Evolutionary conservation across 345 rosid genomes (phyloP).

Genomic region (Viola odorata): DNA sequence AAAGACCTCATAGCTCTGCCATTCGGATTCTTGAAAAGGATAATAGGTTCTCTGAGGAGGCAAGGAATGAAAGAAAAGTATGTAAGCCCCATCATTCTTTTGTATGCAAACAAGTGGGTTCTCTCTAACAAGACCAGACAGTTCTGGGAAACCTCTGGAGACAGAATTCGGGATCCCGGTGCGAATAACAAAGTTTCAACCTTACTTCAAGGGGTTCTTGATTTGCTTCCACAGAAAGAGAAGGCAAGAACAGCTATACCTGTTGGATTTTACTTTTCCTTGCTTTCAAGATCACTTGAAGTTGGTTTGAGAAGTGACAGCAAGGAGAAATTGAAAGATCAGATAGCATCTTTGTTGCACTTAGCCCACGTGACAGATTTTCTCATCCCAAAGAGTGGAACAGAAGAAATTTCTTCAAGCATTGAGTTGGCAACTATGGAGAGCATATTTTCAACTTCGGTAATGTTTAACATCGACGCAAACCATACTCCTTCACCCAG

Average conservation of each 20-base stretch:
- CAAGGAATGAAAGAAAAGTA: slow-evolving; percentile 86
- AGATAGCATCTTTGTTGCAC: slow-evolving; percentile 47
- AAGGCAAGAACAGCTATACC: slow-evolving; percentile 50
- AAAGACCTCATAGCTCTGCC: slow-evolving; percentile 68
- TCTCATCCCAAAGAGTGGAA: slow-evolving; percentile 34
- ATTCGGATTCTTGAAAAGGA: slow-evolving; percentile 60
- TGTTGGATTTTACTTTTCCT: slow-evolving; percentile 62
- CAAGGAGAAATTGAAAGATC: slow-evolving; percentile 44
- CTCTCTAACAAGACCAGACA: slow-evolving; percentile 37
- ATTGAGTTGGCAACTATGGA: slow-evolving; percentile 52
- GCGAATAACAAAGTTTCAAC: slow-evolving; percentile 18
- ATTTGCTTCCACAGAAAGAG: slow-evolving; percentile 48
- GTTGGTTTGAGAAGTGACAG: slow-evolving; percentile 36
- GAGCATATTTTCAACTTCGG: slow-evolving; percentile 43
- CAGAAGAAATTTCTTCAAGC: slow-evolving; percentile 34
- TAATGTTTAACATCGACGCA: slow-evolving; percentile 27
- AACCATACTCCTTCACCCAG: slow-evolving; percentile 32
- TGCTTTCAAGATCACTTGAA: slow-evolving; percentile 47
- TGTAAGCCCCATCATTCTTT: slow-evolving; percentile 54
- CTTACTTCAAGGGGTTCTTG: slow-evolving; percentile 48
- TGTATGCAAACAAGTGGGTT: slow-evolving; percentile 57
- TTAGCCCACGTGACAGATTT: slow-evolving; percentile 49
- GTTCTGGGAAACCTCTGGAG: slow-evolving; percentile 34
- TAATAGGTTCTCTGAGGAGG: slow-evolving; percentile 63
- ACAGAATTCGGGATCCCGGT: slow-evolving; percentile 11